phyloP scores from a whole-genome alignment of 2,329 filamentous ascomycete genomes.

The Pyrenophora seminiperda region DNA sequence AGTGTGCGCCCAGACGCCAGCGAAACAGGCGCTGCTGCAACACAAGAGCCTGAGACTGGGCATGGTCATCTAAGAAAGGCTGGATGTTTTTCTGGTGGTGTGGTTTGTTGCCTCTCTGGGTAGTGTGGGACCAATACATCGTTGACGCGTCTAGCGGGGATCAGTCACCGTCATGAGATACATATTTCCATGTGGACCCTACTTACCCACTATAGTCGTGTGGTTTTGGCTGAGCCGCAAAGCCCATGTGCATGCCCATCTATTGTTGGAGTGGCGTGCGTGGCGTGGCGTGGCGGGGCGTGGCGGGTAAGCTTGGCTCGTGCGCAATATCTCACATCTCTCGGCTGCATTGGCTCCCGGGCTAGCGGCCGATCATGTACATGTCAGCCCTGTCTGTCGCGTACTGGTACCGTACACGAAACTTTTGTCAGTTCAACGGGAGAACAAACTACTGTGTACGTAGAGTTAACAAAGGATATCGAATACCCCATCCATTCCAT shows the following conservation, averaged over 20 bases:
- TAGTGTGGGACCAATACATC: not conserved
- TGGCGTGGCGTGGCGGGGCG: too few relatives aligned
- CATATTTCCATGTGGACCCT: conserved; percentile 11
- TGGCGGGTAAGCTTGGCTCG: conserved; percentile 5
- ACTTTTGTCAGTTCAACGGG: too few relatives aligned
- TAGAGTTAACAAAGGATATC: too few relatives aligned
- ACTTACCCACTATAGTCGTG: too few relatives aligned
- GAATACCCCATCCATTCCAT: too few relatives aligned
- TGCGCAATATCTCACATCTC: conserved; percentile 1
- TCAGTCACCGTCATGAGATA: conserved; percentile 13
- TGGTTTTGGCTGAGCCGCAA: not conserved
- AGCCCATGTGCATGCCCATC: conserved; percentile 13
- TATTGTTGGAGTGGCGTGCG: conserved; percentile 32
- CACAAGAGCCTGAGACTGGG: conserved; percentile 4
- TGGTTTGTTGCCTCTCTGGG: too few relatives aligned
- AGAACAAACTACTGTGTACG: too few relatives aligned
- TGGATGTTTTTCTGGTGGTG: not conserved
- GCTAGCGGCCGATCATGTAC: conserved; percentile 14
- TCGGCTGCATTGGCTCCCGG: conserved; percentile 8
- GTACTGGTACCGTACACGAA: too few relatives aligned
- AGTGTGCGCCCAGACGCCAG: conserved; percentile 26
- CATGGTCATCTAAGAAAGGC: conserved; percentile 2
- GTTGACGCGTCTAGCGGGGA: conserved; percentile 8
- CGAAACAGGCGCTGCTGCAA: conserved; percentile 32
- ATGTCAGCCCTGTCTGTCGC: conserved; percentile 1